Conservation (phyloP, 1,284 basidiomycete species). For the Ustilago hordei region DNA sequence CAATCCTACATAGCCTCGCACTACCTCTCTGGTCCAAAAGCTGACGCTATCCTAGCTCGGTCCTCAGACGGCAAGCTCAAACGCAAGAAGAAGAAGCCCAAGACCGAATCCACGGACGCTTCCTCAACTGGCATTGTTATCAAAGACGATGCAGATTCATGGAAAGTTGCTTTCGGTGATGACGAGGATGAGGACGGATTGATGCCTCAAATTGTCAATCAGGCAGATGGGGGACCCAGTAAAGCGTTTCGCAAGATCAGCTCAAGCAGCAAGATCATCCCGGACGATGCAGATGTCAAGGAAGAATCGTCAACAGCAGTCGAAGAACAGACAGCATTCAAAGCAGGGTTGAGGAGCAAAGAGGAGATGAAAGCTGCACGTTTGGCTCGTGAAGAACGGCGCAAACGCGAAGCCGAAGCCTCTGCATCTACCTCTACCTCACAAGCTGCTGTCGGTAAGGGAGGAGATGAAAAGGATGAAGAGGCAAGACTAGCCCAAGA, state of each 20-base stretch:
- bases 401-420: conserved; percentile 8
- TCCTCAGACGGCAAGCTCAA: conserved; percentile 75
- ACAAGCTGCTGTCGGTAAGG: background rate
- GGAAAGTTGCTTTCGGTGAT: conserved; percentile 27
- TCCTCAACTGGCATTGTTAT: conserved; percentile 47
- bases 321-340: conserved; percentile 20
- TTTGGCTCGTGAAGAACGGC: conserved; percentile 35
- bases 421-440: background rate
- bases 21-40: conserved; percentile 97
- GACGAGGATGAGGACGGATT: conserved; percentile 52
- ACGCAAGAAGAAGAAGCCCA: conserved; percentile 77
- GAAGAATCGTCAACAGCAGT: background rate
- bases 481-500: conserved; percentile 74
- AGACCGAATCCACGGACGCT: conserved; percentile 35
- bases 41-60: conserved; percentile 89
- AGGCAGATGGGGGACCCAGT: background rate
- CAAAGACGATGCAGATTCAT: conserved; percentile 56
- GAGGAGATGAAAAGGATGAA: conserved; percentile 70
- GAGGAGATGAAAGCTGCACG: conserved; percentile 57
- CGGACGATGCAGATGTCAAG: background rate
- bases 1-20: conserved; percentile 73
- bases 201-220: conserved; percentile 41
- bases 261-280: background rate
- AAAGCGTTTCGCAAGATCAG: conserved; percentile 39
- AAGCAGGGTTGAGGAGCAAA: conserved; percentile 48